Evolutionary conservation across 2,329 filamentous ascomycete genomes (phyloP).

Genomic region (Corynespora cassiicola): DNA sequence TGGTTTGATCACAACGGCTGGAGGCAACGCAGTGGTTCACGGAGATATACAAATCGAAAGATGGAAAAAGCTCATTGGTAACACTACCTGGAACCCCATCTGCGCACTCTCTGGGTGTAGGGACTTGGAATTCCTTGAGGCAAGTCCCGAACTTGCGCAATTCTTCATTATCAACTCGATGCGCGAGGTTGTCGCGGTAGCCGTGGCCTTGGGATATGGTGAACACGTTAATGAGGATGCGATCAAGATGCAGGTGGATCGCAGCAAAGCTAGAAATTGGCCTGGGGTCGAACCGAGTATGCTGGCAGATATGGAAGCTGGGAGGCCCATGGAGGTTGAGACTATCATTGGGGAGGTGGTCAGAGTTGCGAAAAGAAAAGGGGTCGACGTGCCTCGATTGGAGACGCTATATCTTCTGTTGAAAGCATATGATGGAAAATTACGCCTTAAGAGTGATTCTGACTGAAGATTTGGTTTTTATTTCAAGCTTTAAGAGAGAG

Average conservation of each 20-base stretch:
- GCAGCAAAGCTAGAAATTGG: conserved; percentile 34
- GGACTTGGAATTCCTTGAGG: conserved; percentile 54
- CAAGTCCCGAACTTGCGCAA: conserved; percentile 14
- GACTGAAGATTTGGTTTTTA: too few species aligned
- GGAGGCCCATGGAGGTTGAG: conserved; percentile 51
- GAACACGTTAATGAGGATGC: conserved; percentile 31
- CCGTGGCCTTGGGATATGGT: conserved; percentile 41
- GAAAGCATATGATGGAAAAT: too few species aligned
- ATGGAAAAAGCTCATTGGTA: conserved; percentile 65
- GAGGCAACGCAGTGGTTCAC: conserved; percentile 52
- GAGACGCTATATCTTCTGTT: conserved; percentile 48
- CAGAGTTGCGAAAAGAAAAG: conserved; percentile 40
- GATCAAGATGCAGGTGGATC: conserved; percentile 36
- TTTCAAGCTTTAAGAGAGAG: too few species aligned
- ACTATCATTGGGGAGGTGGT: conserved; percentile 52
- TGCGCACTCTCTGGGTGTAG: conserved; percentile 59
- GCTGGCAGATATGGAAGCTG: conserved; percentile 48
- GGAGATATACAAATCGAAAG: conserved; percentile 61
- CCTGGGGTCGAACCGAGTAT: conserved; percentile 51
- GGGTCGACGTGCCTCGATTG: conserved; percentile 45
- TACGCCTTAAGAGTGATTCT: too few species aligned
- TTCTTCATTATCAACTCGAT: conserved; percentile 45
- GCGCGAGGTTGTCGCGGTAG: conserved; percentile 49
- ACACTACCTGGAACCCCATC: conserved; percentile 64
- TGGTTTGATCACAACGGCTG: conserved; percentile 46